These are phyloP conservation scores for Elsinoe fawcettii DNA, from an alignment of 2,329 filamentous ascomycete genomes.

Conservation along the genomic window DNA sequence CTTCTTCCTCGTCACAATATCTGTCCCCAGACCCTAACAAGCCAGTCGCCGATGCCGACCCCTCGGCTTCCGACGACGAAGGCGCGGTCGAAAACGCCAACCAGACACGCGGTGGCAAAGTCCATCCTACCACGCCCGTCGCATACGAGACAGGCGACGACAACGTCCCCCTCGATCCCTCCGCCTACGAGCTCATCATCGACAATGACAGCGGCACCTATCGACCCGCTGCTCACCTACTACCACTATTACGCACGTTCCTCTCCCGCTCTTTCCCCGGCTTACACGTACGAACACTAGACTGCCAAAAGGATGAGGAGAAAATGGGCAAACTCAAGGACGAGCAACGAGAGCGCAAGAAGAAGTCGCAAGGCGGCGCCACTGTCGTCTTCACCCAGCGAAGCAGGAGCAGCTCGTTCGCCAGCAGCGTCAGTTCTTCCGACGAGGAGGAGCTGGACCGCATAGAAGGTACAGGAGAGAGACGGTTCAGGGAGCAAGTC, in stretches of 20 bases:
- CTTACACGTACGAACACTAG: slow-evolving; percentile 63
- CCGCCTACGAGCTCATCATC: slow-evolving; percentile 75
- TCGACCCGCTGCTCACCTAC: slow-evolving; percentile 68
- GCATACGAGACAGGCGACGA: slow-evolving; percentile 37
- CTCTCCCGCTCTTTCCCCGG: slow-evolving; percentile 68
- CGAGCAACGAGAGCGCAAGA: slow-evolving; percentile 66
- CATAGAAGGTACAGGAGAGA: slow-evolving; percentile 4
- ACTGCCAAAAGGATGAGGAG: slow-evolving; percentile 65
- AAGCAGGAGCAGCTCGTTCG: slow-evolving; percentile 27
- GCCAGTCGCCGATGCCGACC: slow-evolving; percentile 36
- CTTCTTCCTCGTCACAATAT: neutral
- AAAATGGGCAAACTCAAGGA: slow-evolving; percentile 67
- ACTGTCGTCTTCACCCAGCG: slow-evolving; percentile 27
- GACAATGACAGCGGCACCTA: slow-evolving; percentile 96
- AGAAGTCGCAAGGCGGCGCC: slow-evolving; percentile 47
- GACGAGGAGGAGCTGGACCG: slow-evolving; percentile 52
- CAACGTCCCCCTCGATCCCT: slow-evolving; percentile 45
- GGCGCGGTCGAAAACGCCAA: slow-evolving; percentile 13
- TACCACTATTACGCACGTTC: slow-evolving; percentile 65
- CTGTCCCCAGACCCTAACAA: slow-evolving; percentile 27
- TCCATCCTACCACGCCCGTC: slow-evolving; percentile 45
- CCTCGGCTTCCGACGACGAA: slow-evolving; percentile 32
- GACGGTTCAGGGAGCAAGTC: slow-evolving; percentile 13
- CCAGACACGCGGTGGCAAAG: slow-evolving; percentile 13
- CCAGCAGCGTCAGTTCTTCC: slow-evolving; percentile 44